Base-by-base conservation (phyloP, 2,329 filamentous ascomycete genomes). In the Sclerotinia trifoliorum region DNA sequence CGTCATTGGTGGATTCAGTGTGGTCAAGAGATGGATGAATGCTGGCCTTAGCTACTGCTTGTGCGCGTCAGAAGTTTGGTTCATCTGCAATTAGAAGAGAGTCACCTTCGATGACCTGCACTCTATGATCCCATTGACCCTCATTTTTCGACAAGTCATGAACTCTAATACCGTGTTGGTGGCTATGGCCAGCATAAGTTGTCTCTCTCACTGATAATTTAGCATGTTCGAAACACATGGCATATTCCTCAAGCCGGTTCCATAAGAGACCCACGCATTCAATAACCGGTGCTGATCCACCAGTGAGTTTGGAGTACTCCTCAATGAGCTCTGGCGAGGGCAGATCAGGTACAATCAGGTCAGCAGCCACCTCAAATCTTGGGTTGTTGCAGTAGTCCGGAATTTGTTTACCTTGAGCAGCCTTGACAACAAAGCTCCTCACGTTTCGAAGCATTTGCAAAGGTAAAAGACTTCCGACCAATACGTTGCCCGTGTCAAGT, bases 361-460 rank as follows among this genome's bases (percentile, higher is more conserved):
- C 5, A 1, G 2, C 21, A 1, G 32, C 15, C 2, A 3, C 13
- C 7, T 4, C 10, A 0, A 13, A 1, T 24, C n/a, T 19, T 39
- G 2, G 2, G 11, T 0, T 0, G 15, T 7, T 39, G 32, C 21
- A 39, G 32, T 56, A 56, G 13, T 56, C 54, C 5, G 54, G 54
- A 21, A 56, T 56, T n/a, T 11, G 5, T 15, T 35, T 1, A 2
- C 24, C 0, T 3, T 56, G 21, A 24, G 32, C 32, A n/a, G 10
- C 3, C 11, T 56, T 39, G 21, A 56, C 2, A 24, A 8, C 21
- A 17, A 56, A 32, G 6, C 1, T 39, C 32, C 24, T 56, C 1
- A 56, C 15, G 13, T n/a, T 39, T 8, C 54, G 54, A 3, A 56
- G 5, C 32, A 56, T 39, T n/a, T 56, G 39, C 13, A 56, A 39